Evolutionary conservation across 169 alveolate species (phyloP).

Genomic region (Plasmodium coatneyi): DNA sequence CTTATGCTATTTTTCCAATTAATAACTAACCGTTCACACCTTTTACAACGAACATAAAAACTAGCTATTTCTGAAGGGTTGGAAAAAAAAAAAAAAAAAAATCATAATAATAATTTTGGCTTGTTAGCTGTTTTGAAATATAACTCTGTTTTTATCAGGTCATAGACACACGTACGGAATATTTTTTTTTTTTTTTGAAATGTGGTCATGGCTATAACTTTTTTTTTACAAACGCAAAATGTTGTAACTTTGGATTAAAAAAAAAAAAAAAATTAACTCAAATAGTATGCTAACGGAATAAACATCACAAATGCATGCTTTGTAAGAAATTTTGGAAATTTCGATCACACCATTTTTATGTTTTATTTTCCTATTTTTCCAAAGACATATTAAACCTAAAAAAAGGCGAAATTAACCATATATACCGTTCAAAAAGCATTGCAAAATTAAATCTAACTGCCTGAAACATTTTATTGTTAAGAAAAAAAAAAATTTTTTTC

Average conservation of each 20-base stretch:
- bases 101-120: slow-evolving; percentile 27
- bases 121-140: slow-evolving; percentile 30
- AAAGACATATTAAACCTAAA: not conserved
- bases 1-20: not conserved
- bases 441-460: slow-evolving; percentile 1
- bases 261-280: not conserved
- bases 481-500: not conserved
- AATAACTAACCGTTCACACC: not conserved
- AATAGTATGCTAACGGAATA: slow-evolving; percentile 12
- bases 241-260: not conserved
- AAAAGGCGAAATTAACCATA: not conserved
- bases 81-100: slow-evolving; percentile 35
- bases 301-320: slow-evolving; percentile 9
- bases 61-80: slow-evolving; percentile 33
- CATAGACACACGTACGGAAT: slow-evolving; percentile 22
- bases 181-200: slow-evolving; percentile 42
- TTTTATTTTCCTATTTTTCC: not conserved
- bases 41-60: slow-evolving; percentile 27
- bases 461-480: not conserved
- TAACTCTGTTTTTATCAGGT: slow-evolving; percentile 13
- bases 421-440: not conserved
- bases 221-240: not conserved
- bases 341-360: not conserved
- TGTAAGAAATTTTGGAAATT: slow-evolving; percentile 34
- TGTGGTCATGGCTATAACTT: slow-evolving; percentile 18